Conservation (phyloP, 2,329 filamentous ascomycete genomes). For the Cladosporium cucumerinum region DNA sequence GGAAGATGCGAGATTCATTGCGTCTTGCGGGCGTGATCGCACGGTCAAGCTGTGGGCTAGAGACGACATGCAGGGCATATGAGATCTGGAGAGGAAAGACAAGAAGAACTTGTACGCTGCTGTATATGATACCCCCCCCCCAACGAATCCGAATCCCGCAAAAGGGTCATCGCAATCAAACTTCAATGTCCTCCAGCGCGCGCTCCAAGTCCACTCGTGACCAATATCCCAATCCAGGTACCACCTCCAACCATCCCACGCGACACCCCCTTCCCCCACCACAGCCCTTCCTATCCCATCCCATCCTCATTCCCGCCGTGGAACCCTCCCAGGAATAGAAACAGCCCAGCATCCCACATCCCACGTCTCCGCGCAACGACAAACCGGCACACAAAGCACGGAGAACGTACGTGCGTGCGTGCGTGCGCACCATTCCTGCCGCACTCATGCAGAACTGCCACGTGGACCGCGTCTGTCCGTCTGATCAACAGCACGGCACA, state of each 20-base stretch:
- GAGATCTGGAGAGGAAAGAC: not conserved
- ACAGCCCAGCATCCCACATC: not conserved
- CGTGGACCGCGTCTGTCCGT: not conserved
- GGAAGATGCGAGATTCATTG: conserved; percentile 83
- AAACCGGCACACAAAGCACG: not conserved
- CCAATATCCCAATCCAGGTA: not conserved
- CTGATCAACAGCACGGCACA: not conserved
- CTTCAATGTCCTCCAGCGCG: not conserved
- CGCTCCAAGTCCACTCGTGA: not conserved
- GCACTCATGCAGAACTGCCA: not conserved
- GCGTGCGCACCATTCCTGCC: not conserved
- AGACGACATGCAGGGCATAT: conserved; percentile 62
- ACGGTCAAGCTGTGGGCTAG: conserved; percentile 96
- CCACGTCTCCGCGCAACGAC: not conserved
- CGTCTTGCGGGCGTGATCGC: conserved; percentile 88
- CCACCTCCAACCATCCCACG: not conserved
- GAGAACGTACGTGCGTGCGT: not conserved
- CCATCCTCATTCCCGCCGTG: not conserved
- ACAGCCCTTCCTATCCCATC: not conserved
- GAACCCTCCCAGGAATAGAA: not conserved
- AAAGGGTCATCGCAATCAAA: not conserved
- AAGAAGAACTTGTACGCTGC: not conserved
- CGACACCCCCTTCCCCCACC: not conserved
- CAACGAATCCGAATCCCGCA: not conserved
- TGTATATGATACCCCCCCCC: conserved; percentile 1